phyloP scores from a whole-genome alignment of 371 early-diverging fungal genomes.

The Saksenaea vasiformis region DNA sequence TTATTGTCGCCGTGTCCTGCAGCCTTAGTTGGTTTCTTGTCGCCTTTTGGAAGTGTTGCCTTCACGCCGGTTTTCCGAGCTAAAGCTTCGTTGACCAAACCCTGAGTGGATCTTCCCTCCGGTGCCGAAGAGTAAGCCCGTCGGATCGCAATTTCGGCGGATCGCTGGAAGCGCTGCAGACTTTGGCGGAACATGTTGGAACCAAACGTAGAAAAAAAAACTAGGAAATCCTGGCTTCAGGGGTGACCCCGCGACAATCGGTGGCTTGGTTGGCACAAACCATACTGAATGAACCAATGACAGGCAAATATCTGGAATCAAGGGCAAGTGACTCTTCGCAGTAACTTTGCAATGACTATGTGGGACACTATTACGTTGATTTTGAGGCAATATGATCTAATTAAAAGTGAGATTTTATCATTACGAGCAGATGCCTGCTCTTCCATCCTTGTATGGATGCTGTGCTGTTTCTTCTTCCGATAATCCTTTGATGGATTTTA shows the following conservation, averaged over 20 bases:
- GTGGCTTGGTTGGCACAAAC: background rate
- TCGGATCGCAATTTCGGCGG: constrained; percentile 1
- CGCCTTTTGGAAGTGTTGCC: constrained; percentile 54
- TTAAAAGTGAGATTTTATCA: too few relatives aligned
- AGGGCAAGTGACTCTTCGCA: too few relatives aligned
- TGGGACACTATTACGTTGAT: too few relatives aligned
- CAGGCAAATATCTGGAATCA: too few relatives aligned
- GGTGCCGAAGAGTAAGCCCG: constrained; percentile 6
- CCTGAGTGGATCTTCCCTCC: constrained; percentile 15
- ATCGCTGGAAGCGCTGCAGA: constrained; percentile 15
- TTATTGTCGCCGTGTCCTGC: constrained; percentile 18
- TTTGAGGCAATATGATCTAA: too few relatives aligned
- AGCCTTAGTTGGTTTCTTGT: constrained; percentile 53
- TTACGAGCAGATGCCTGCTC: too few relatives aligned
- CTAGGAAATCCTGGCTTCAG: background rate
- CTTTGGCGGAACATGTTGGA: constrained; percentile 12
- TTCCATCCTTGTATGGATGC: too few relatives aligned
- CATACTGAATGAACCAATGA: background rate
- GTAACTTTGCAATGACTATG: too few relatives aligned
- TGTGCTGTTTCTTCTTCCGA: too few relatives aligned
- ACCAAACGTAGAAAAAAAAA: background rate
- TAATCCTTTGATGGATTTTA: too few relatives aligned
- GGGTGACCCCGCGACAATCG: background rate
- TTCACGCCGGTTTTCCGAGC: constrained; percentile 46
- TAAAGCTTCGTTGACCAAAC: constrained; percentile 50